Evolutionary conservation across 1,139 yeast species (phyloP), one percentile per base, ranked within the genome.

Genomic region (Kodamaea sp.): DNA sequence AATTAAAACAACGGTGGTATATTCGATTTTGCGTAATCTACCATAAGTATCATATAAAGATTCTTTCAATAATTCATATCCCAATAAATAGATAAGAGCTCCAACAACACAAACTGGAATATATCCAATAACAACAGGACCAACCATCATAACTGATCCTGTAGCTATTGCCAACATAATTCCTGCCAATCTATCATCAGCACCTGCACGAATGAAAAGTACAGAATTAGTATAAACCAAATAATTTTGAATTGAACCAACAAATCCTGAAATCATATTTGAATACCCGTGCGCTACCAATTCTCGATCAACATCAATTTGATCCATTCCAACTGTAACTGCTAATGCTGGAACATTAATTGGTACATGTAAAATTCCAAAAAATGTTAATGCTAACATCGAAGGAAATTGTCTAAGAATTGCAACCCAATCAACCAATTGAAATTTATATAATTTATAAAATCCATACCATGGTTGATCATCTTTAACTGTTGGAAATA

Each of bases 31-130:
- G 34, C 81, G 74, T 33, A 92, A 75, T 48, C 84, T 75, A 1
- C 94, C 94, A 65, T 77, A 75, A 0, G 97, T 88, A 58, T 92
- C 98, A 49, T 76, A 78, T 10, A 92, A 56, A 0, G 97, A 87
- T 59, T 92, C 98, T 43, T 84, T 81, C 47, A 92, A 62, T 39
- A 92, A 69, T 60, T 92, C 98, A 55, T 90, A 85, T 2, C 98
- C 98, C 38, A 92, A 71, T 44, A 92, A 65, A 60, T 85, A 92
- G 49, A 92, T 92, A 44, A 92, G 75, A 0, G 97, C 80, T 0
- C 97, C 97, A 24, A 92, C 98, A 27, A 92, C 96, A 66, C 95
- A 84, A 12, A 92, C 88, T 0, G 98, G 98, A 37, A 92, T 92
- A 55, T 71, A 86, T 0, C 97, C 96, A 55, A 92, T 88, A n/a